These are phyloP conservation scores for Colletotrichum chrysophilum DNA, from an alignment of 2,329 filamentous ascomycete genomes.

Conservation along the genomic window DNA sequence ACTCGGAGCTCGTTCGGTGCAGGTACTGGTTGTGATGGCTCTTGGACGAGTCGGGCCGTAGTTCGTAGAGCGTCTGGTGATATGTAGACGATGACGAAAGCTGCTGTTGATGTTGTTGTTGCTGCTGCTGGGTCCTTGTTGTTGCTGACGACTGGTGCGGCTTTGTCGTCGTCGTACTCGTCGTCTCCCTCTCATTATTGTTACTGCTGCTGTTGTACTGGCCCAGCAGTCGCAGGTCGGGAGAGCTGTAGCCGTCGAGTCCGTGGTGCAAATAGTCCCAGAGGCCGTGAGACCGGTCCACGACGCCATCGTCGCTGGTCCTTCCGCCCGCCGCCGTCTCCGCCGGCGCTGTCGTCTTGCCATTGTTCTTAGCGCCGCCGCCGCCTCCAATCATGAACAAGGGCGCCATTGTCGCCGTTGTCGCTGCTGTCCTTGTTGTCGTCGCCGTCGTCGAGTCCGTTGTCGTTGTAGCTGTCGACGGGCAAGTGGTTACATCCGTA, in stretches of 20 bases:
- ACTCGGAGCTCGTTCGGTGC: neutral
- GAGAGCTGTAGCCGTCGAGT: slow-evolving; percentile 17
- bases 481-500: neutral
- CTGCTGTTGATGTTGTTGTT: neutral
- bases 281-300: slow-evolving; percentile 7
- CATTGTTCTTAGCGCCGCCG: neutral
- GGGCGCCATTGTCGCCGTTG: slow-evolving; percentile 16
- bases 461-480: neutral
- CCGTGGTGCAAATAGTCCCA: slow-evolving; percentile 19
- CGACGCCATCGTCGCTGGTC: slow-evolving; percentile 14
- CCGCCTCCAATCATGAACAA: neutral
- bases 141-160: neutral
- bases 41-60: slow-evolving; percentile 11
- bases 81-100: slow-evolving; percentile 5
- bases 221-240: neutral
- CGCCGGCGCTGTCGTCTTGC: neutral
- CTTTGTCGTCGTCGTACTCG: neutral
- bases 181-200: neutral
- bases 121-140: neutral
- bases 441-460: neutral
- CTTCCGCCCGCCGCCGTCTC: neutral
- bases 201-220: neutral
- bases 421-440: neutral
- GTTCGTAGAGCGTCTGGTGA: neutral
- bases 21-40: neutral